These are phyloP conservation scores for Aspergillus floridensis DNA, from an alignment of 2,329 filamentous ascomycete species.

Conservation along the genomic window DNA sequence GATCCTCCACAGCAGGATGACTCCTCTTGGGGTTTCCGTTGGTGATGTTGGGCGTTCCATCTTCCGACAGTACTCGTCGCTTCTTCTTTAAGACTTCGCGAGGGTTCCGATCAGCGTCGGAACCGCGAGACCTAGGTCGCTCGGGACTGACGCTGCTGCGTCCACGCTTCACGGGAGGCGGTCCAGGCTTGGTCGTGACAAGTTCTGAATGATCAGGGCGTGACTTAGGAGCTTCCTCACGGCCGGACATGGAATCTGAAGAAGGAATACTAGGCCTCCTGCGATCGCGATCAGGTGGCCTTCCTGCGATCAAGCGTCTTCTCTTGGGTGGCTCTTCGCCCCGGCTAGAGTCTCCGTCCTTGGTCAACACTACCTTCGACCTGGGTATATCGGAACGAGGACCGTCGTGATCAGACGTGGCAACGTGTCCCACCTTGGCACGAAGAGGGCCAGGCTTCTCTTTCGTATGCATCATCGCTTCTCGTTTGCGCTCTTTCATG, in stretches of 20 bases:
- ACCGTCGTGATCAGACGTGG: slow-evolving; percentile 34
- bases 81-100: slow-evolving; percentile 44
- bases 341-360: slow-evolving; percentile 33
- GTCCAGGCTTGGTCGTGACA: slow-evolving; percentile 17
- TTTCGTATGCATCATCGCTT: slow-evolving; percentile 22
- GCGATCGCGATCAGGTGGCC: slow-evolving; percentile 38
- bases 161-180: slow-evolving; percentile 38
- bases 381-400: slow-evolving; percentile 27
- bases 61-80: slow-evolving; percentile 42
- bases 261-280: slow-evolving; percentile 39
- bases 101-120: slow-evolving; percentile 31
- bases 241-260: slow-evolving; percentile 41
- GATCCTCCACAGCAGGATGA: slow-evolving; percentile 17
- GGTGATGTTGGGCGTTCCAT: slow-evolving; percentile 29
- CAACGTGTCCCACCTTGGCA: slow-evolving; percentile 24
- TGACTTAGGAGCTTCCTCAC: slow-evolving; percentile 35
- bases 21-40: slow-evolving; percentile 33
- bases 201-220: slow-evolving; percentile 31
- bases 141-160: slow-evolving; percentile 44
- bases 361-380: slow-evolving; percentile 27
- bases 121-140: slow-evolving; percentile 34
- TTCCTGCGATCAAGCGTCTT: slow-evolving; percentile 42
- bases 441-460: slow-evolving; percentile 25
- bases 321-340: slow-evolving; percentile 39
- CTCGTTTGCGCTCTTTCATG: slow-evolving; percentile 29